A percentile compares a stretch with the other conserved stretches of the same genome.
phyloP scores from a whole-genome alignment of 1,284 basidiomycete genomes.

The Pholiota adiposa region DNA sequence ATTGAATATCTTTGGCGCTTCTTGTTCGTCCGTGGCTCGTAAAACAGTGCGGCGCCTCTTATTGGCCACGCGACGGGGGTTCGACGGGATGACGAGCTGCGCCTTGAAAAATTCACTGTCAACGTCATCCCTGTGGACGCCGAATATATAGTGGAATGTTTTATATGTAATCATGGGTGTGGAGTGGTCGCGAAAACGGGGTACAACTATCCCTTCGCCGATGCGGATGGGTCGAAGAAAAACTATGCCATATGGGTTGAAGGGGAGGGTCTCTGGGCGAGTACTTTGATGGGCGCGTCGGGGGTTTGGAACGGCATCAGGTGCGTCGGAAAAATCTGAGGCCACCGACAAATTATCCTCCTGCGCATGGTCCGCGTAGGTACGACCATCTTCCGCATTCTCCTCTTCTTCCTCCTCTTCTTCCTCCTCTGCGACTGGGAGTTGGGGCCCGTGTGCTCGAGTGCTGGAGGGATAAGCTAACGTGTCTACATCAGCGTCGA shows the following conservation, averaged over 20 bases:
- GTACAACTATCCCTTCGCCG: neutral
- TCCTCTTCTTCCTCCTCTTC: neutral
- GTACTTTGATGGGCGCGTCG: neutral
- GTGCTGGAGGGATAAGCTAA: constrained; percentile 2
- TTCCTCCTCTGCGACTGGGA: neutral
- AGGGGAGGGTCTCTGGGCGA: neutral
- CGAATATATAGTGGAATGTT: constrained; percentile 6
- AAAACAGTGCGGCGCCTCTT: neutral
- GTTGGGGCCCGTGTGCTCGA: neutral
- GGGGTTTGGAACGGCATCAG: neutral
- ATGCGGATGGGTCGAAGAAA: constrained; percentile 7
- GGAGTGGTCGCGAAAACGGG: neutral
- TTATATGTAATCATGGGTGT: neutral
- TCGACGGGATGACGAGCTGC: neutral
- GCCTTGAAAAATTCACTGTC: neutral
- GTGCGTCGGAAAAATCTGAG: neutral
- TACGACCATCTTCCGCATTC: neutral
- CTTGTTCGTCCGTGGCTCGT: neutral
- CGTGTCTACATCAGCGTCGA: neutral
- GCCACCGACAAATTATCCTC: constrained; percentile 5
- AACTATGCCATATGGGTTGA: constrained; percentile 5
- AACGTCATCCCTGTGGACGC: neutral
- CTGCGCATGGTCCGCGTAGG: neutral
- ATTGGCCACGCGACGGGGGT: neutral
- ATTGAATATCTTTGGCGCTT: neutral